A percentile compares a stretch with the other conserved stretches of the same genome.
phyloP scores from a whole-genome alignment of 2,329 filamentous ascomycete species.

The Penicillium sclerotigenum region DNA sequence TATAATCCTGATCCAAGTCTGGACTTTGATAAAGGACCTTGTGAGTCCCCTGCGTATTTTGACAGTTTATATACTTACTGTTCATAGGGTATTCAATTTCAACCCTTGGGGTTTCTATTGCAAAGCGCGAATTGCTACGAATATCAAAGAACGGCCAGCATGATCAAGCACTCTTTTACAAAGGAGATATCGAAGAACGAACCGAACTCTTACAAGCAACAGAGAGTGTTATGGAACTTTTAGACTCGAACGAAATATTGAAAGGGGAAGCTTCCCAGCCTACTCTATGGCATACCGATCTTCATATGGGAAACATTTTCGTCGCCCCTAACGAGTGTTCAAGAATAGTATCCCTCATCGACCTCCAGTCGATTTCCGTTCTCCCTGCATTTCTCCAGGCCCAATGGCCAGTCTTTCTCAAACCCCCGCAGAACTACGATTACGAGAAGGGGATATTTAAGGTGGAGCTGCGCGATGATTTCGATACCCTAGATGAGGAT shows the following conservation, averaged over 20 bases:
- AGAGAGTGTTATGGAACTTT: slow-evolving; percentile 10
- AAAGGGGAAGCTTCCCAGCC: slow-evolving; percentile 11
- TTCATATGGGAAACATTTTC: slow-evolving; percentile 37
- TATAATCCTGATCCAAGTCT: slow-evolving; percentile 8
- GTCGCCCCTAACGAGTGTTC: slow-evolving; percentile 20
- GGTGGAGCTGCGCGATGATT: slow-evolving; percentile 16
- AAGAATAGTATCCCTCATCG: slow-evolving; percentile 24
- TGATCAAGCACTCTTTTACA: neutral
- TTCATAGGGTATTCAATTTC: slow-evolving; percentile 16
- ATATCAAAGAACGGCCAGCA: slow-evolving; percentile 7
- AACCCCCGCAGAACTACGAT: slow-evolving; percentile 20
- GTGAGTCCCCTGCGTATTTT: slow-evolving; percentile 6
- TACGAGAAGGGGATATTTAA: slow-evolving; percentile 18
- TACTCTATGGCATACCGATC: slow-evolving; percentile 25
- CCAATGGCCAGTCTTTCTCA: slow-evolving; percentile 26
- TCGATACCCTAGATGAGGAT: slow-evolving; percentile 17
- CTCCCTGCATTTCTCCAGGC: slow-evolving; percentile 30
- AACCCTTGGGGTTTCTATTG: slow-evolving; percentile 15
- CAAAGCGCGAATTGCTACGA: slow-evolving; percentile 16
- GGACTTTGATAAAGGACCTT: slow-evolving; percentile 14
- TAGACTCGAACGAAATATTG: slow-evolving; percentile 16
- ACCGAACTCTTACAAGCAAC: slow-evolving; percentile 11
- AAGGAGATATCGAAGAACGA: slow-evolving; percentile 14
- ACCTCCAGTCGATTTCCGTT: slow-evolving; percentile 26
- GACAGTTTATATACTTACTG: slow-evolving; percentile 7